These are phyloP conservation scores for Colletotrichum sp. DNA, from an alignment of 2,329 filamentous ascomycete genomes.

Conservation along the genomic window DNA sequence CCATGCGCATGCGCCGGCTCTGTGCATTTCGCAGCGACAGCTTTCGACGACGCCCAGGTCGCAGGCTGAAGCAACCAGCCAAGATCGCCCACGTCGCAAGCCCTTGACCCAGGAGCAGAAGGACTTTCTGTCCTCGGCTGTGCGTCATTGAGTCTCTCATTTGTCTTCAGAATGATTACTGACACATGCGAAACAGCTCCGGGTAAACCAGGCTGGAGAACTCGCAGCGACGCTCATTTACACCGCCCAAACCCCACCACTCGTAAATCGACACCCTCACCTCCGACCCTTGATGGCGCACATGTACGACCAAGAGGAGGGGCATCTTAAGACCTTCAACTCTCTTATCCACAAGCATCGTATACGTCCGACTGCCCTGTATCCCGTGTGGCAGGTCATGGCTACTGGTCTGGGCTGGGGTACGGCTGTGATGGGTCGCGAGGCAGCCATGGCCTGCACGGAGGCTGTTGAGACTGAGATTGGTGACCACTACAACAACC, in stretches of 20 bases:
- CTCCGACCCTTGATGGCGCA: conserved; percentile 91
- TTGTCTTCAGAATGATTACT: background rate
- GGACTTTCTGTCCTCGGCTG: conserved; percentile 77
- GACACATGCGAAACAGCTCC: conserved; percentile 59
- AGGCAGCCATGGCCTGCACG: conserved; percentile 98
- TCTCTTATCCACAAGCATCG: conserved; percentile 81
- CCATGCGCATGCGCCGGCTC: background rate
- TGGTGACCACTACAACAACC: conserved; percentile 91
- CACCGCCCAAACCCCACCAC: conserved; percentile 81
- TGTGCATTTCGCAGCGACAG: background rate
- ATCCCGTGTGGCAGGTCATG: conserved; percentile 84
- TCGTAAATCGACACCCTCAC: conserved; percentile 82
- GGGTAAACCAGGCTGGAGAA: conserved; percentile 97
- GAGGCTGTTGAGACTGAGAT: conserved; percentile 99
- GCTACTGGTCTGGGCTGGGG: conserved; percentile 86
- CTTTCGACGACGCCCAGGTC: conserved; percentile 4
- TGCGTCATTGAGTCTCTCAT: conserved; percentile 37
- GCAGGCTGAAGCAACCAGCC: conserved; percentile 5
- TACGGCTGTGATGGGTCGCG: conserved; percentile 85
- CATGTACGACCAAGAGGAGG: conserved; percentile 97
- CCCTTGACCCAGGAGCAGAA: conserved; percentile 73
- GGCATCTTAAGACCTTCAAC: conserved; percentile 88
- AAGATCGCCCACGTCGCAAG: conserved; percentile 44
- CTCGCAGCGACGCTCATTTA: conserved; percentile 97
- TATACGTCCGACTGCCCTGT: conserved; percentile 90